Base-by-base conservation (phyloP, 352 stramenopile genomes). In the Phytophthora constricta region DNA sequence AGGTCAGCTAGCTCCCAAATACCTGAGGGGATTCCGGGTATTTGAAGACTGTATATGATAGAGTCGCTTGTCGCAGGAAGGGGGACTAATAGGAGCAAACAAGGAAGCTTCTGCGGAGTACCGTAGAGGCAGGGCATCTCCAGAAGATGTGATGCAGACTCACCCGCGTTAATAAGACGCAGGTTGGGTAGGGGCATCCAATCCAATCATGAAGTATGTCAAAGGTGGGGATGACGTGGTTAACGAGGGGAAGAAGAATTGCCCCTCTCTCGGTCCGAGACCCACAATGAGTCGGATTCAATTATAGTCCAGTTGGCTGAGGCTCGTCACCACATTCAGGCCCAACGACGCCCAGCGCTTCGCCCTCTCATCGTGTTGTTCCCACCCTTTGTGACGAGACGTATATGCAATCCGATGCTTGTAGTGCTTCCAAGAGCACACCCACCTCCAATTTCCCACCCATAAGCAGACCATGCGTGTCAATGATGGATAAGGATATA, bases 381-480 rank as follows among this genome's bases (percentile, higher is more conserved):
- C 37, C 17, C 7, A 13, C 10, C 8, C 37, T 19, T 45, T 45
- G 8, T 20, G 37, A 5, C 10, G 5, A 4, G 10, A 20, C 4
- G 37, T 13, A 5, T 5, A 11, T 5, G 37, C 37, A 20, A 55
- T 8, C 1, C 9, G n/a, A 5, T 3, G 10, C 28, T 55, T 55
- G 28, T 26, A 55, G 10, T 27, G 13, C 9, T n/a, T 4, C 1
- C 48, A 10, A n/a, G 48, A 27, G 3, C 4, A 4, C 16, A 5
- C 2, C 48, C 48, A 55, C n/a, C 48, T 5, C 5, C 48, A 13
- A 2, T 43, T 41, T 2, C 48, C 48, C 23, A n/a, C 26, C 48
- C 48, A 55, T 23, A 55, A 14, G 48, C 48, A 55, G 4, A 20
- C 48, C 28, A 43, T 43, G 7, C 48, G 48, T 27, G 17, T 23